Base-by-base conservation (phyloP, 179 eudicot genomes). In the Vitellaria paradoxa region DNA sequence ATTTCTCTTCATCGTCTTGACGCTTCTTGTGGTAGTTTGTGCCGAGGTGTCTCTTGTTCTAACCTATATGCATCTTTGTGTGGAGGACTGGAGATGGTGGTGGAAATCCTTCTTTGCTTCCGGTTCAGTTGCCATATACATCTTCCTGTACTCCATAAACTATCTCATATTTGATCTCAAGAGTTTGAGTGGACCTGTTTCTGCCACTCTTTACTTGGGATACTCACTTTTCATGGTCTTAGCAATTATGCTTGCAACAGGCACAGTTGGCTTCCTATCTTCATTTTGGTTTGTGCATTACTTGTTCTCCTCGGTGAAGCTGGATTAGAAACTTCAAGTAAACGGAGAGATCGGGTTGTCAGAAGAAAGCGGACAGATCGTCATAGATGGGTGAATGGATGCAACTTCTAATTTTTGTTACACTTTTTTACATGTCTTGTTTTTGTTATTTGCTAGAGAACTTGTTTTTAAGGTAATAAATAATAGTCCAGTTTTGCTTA, bases 101-200 rank as follows among this genome's bases (percentile, higher is more conserved):
- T 81, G 83, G 80, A 76, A 76, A 67, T 65, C 83, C 4, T 77
- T 81, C 73, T 81, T 81, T 66, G 81, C 81, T n/a, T 81, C 84
- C 3, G 84, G 80, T 3, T 81, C 81, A 9, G 84, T 73, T 37
- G 81, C 77, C 14, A 20, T 81, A 37, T 81, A 77, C 68, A 78
- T 81, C 10, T 81, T 81, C 74, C 9, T 77, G 13, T 77, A 72
- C 42, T 77, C 84, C 12, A 17, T 77, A n/a, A 72, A 72, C 74
- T 81, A 72, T 23, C 70, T 81, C 5, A 67, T 81, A 12, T 76
- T 81, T 37, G 77, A 81, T 47, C 74, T 81, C 1, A 72, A 77
- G 47, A 53, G 70, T 65, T 46, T 72, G 68, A 77, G 77, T 14
- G 84, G 81, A 9, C 77, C 81, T 4, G 74, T 72, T 20, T 81